Evolutionary conservation across 23 red algal species (phyloP), one percentile per base, ranked within the genome.

Genomic region (Agarophyton chilense): DNA sequence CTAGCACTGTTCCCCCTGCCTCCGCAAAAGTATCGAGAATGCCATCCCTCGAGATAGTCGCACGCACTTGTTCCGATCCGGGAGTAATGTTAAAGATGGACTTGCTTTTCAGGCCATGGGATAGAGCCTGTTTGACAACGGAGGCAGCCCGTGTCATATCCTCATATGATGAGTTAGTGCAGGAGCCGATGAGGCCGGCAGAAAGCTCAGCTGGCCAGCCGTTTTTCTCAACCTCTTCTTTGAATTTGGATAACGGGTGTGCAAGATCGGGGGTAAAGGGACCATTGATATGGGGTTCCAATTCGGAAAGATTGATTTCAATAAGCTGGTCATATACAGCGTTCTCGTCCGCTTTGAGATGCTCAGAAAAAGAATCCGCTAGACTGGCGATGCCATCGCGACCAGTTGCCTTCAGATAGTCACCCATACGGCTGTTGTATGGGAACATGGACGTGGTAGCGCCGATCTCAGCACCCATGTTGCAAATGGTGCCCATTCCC

Each of bases 141-240:
- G 93, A 96, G 10, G 93, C 97, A 12, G 91, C 52, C 8, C 93
- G 68, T 11, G 83, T 80, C 88, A 99, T 94, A 68, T 99, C 97
- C 79, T 99, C 97, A 75, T 99, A 99, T 57, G 97, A 99, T 51
- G 97, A 99, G 72, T 99, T 99, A 5, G 93, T 99, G 70, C 97
- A 99, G 16, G 90, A 94, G 54, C 97, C 97, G 21, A 99, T 96
- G 42, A 99, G 90, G 71, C 97, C 90, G 16, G 86, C 97, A 10
- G 82, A 87, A 28, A 99, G 62, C 56, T 99, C 91, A 58, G 63
- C 81, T 16, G 97, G 97, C 90, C 94, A 99, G 18, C 83, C 93
- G 29, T 95, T 87, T 58, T 90, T 90, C 34, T 91, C 78, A 31
- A 99, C 81, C 35, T 78, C 97, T 16, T 94, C 97, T 35, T 88